phyloP scores from a whole-genome alignment of 2,329 filamentous ascomycete species.

The Aspergillus aculeatinus region DNA sequence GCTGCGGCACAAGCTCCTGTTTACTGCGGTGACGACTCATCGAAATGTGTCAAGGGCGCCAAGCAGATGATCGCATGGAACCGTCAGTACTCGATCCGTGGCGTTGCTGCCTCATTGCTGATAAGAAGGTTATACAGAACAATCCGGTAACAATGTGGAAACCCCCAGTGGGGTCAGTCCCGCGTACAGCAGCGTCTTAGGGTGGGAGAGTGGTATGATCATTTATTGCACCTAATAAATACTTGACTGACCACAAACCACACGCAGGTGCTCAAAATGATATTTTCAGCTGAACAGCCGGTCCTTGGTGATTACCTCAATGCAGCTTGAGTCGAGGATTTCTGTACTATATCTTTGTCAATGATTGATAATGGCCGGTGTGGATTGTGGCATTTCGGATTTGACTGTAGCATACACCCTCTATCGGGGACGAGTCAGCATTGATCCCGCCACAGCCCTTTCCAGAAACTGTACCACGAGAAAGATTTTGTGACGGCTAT shows the following conservation, averaged over 20 bases:
- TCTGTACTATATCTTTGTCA: too few relatives aligned
- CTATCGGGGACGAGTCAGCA: too few relatives aligned
- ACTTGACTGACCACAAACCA: neutral
- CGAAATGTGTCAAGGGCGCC: constrained; percentile 48
- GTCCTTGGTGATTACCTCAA: too few relatives aligned
- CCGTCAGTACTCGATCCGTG: constrained; percentile 25
- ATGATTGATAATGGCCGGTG: too few relatives aligned
- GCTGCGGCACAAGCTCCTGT: constrained; percentile 44
- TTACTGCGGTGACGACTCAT: constrained; percentile 44
- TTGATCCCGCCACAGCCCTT: too few relatives aligned
- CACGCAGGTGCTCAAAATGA: neutral
- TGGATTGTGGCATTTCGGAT: too few relatives aligned
- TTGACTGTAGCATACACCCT: too few relatives aligned
- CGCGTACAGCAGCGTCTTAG: neutral
- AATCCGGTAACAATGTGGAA: neutral
- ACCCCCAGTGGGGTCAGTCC: neutral
- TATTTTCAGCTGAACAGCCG: neutral
- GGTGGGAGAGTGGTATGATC: neutral
- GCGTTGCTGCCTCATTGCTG: neutral
- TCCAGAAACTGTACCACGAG: too few relatives aligned
- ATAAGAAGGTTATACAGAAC: neutral
- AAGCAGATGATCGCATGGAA: constrained; percentile 55
- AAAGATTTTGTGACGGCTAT: too few relatives aligned
- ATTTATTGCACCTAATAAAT: neutral
- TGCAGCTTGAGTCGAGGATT: too few relatives aligned